These are phyloP conservation scores for Phytopythium cucurbitacearum DNA, from an alignment of 352 stramenopile genomes.

Conservation along the genomic window DNA sequence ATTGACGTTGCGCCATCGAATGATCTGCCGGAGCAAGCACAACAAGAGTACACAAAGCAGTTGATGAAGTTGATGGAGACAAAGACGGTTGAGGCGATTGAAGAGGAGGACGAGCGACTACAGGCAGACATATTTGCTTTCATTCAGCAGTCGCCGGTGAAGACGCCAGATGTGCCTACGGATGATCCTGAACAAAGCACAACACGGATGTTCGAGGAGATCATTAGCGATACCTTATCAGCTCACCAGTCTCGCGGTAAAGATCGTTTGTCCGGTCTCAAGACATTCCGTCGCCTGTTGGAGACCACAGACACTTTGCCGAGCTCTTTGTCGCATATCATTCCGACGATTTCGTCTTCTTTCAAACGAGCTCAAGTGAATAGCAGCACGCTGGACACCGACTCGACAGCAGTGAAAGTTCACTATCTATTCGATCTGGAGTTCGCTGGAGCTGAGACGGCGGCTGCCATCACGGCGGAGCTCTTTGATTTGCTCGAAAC, in stretches of 20 bases:
- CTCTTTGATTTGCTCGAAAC: constrained; percentile 64
- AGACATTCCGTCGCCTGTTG: constrained; percentile 61
- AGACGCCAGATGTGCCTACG: constrained; percentile 8
- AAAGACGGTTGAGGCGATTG: constrained; percentile 70
- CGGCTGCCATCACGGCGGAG: constrained; percentile 40
- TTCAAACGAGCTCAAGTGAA: constrained; percentile 51
- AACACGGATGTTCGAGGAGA: constrained; percentile 28
- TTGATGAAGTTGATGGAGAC: constrained; percentile 66
- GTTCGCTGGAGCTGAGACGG: constrained; percentile 45
- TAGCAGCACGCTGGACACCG: constrained; percentile 1
- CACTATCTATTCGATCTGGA: constrained; percentile 76
- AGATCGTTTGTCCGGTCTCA: constrained; percentile 54
- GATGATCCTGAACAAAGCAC: constrained; percentile 2
- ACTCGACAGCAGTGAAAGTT: constrained; percentile 40
- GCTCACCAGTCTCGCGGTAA: constrained; percentile 43
- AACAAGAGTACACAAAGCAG: constrained; percentile 46
- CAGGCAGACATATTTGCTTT: constrained; percentile 82
- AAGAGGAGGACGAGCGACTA: constrained; percentile 83
- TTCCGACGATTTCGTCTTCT: constrained; percentile 64
- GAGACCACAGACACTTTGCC: constrained; percentile 49
- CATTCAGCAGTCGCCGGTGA: constrained; percentile 44
- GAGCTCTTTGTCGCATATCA: constrained; percentile 59
- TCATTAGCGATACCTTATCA: constrained; percentile 43
- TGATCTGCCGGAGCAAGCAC: constrained; percentile 7
- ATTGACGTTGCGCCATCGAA: constrained; percentile 3